A percentile compares a stretch with the other conserved stretches of the same genome.
Conservation (phyloP, 2,329 filamentous ascomycete genomes). For the Lachnellula occidentalis region DNA sequence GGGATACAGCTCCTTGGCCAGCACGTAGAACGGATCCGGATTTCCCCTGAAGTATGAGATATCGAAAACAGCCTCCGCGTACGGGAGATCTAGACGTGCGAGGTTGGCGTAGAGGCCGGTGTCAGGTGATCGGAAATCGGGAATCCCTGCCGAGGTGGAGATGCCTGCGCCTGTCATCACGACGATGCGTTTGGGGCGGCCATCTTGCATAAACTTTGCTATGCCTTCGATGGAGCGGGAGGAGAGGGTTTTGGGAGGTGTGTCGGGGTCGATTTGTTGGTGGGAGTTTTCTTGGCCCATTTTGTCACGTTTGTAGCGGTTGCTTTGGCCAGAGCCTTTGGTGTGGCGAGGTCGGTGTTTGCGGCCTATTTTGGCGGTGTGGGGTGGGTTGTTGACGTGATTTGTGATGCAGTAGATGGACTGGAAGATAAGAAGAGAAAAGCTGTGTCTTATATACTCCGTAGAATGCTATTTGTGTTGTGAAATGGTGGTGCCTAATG, state of each 20-base stretch:
- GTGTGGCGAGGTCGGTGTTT: constrained; percentile 10
- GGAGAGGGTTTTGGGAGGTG: constrained; percentile 57
- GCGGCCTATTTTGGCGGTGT: constrained; percentile 12
- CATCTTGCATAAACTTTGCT: constrained; percentile 73
- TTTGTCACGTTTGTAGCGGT: constrained; percentile 34
- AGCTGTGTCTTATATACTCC: too few relatives aligned
- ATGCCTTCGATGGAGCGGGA: constrained; percentile 67
- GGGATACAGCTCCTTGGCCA: constrained; percentile 89
- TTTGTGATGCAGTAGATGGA: too few relatives aligned
- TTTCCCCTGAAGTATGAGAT: constrained; percentile 82
- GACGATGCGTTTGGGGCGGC: constrained; percentile 64
- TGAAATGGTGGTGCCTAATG: too few relatives aligned
- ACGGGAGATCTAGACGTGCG: constrained; percentile 75
- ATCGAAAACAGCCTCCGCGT: constrained; percentile 91
- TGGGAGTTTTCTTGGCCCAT: constrained; percentile 86
- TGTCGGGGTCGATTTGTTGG: constrained; percentile 57
- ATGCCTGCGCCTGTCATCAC: constrained; percentile 92
- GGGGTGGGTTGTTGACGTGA: too few relatives aligned
- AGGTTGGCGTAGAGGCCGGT: constrained; percentile 94
- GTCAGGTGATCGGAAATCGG: constrained; percentile 89
- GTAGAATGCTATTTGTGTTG: too few relatives aligned
- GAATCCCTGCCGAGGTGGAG: constrained; percentile 70
- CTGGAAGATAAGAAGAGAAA: too few relatives aligned
- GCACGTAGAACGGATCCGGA: constrained; percentile 83
- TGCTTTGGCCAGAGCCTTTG: constrained; percentile 3